phyloP scores from a whole-genome alignment of 2,329 filamentous ascomycete genomes.

The Didymella keratinophila region DNA sequence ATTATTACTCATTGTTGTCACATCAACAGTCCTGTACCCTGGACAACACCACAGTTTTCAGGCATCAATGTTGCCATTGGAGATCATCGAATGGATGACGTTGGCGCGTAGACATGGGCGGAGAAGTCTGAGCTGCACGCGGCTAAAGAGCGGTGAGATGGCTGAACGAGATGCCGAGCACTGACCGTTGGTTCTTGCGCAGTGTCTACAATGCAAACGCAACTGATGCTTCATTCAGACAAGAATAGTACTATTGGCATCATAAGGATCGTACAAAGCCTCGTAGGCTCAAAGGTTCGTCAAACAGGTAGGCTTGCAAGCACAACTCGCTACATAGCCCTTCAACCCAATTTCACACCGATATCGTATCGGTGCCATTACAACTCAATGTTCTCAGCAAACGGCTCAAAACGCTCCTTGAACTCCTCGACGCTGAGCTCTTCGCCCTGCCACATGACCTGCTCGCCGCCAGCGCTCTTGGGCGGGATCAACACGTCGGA shows the following conservation, averaged over 20 bases:
- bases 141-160: slow-evolving; percentile 21
- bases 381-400: slow-evolving; percentile 45
- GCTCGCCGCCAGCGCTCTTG: slow-evolving; percentile 53
- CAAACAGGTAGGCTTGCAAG: slow-evolving; percentile 11
- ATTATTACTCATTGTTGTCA: slow-evolving; percentile 22
- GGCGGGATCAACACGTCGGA: slow-evolving; percentile 79
- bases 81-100: neutral
- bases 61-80: slow-evolving; percentile 7
- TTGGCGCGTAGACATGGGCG: neutral
- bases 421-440: slow-evolving; percentile 68
- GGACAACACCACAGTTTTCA: slow-evolving; percentile 21
- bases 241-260: neutral
- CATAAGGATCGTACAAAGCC: slow-evolving; percentile 17
- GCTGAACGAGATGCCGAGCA: slow-evolving; percentile 6
- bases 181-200: slow-evolving; percentile 8
- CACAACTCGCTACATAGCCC: neutral
- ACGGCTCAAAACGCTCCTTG: slow-evolving; percentile 58
- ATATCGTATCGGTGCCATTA: slow-evolving; percentile 20
- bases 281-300: slow-evolving; percentile 1
- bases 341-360: slow-evolving; percentile 6
- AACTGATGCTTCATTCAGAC: neutral
- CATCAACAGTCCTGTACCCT: slow-evolving; percentile 1
- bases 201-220: neutral
- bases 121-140: neutral
- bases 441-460: slow-evolving; percentile 53